These are phyloP conservation scores for Pleurotus tuber-regium DNA, from an alignment of 768 basidiomycete species.

Conservation along the genomic window DNA sequence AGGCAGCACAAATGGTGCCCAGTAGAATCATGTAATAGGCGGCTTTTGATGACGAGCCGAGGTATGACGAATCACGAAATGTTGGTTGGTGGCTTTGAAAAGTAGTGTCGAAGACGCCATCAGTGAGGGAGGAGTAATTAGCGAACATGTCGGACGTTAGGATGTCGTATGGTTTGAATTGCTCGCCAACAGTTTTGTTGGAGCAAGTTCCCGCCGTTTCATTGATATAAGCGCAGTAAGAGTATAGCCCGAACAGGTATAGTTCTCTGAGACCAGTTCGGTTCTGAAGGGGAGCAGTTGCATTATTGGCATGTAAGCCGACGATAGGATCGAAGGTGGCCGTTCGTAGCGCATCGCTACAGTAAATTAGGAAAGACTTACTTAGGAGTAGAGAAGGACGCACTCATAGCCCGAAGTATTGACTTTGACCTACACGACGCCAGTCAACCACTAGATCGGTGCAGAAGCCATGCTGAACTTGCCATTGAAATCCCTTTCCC, in stretches of 20 bases:
- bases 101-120: slow-evolving; percentile 46
- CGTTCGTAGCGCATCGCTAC: slow-evolving; percentile 48
- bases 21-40: slow-evolving; percentile 77
- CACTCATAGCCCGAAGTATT: slow-evolving; percentile 74
- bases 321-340: slow-evolving; percentile 56
- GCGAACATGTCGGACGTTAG: slow-evolving; percentile 65
- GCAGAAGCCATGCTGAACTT: slow-evolving; percentile 18
- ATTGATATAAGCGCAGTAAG: slow-evolving; percentile 70
- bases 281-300: slow-evolving; percentile 55
- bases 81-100: slow-evolving; percentile 22
- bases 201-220: slow-evolving; percentile 68
- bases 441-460: not conserved
- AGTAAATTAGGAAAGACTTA: slow-evolving; percentile 7
- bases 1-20: slow-evolving; percentile 62
- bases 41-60: slow-evolving; percentile 60
- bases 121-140: slow-evolving; percentile 59
- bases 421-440: slow-evolving; percentile 50
- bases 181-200: slow-evolving; percentile 53
- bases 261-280: slow-evolving; percentile 61
- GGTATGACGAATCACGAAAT: slow-evolving; percentile 58
- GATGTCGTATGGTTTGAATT: slow-evolving; percentile 62
- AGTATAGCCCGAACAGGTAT: slow-evolving; percentile 82
- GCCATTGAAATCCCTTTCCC: slow-evolving; percentile 77
- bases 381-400: slow-evolving; percentile 19
- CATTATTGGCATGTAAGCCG: slow-evolving; percentile 65